Evolutionary conservation across 495 filamentous ascomycete genomes (phyloP), one percentile per base, ranked within the genome.

Genomic region (Aspergillus steynii): DNA sequence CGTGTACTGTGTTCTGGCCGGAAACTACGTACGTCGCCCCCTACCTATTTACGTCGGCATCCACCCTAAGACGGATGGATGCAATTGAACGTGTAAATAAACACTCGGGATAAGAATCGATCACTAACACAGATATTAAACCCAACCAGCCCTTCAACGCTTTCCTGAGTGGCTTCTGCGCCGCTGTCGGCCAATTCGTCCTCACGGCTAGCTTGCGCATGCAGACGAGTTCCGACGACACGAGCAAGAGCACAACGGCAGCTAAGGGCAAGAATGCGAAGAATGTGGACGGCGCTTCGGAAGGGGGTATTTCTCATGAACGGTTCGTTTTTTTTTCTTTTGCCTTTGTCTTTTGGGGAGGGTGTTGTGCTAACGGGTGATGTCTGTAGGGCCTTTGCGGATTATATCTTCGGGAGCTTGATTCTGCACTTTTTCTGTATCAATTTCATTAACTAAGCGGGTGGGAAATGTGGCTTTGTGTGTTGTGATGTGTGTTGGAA

Each of bases 361-460:
- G 27, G 46, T 34, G 48, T 14, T 20, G 20, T 61, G 32, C 47
- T 58, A 57, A 54, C 53, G 28, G 28, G 29, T 51, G 49, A 26
- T 29, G 42, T 15, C 54, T 65, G 60, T 65, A 95, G 94, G 72
- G 96, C 95, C 15, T 99, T 99, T 74, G 95, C 95, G 66, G 95
- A 99, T 82, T 99, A 88, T 68, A 87, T 98, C 62, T 91, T 97
- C 59, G 93, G 93, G 69, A 96, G 92, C 71, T 69, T 99, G 73
- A 90, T 99, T 68, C 77, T 99, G 74, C 95, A 99, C 81, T 96
- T 98, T 81, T 98, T 99, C 83, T 99, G 95, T 77, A 89, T 97
- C 66, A 98, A 99, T 81, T 99, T 99, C 74, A 98, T 99, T 80
- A 99, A 99, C 83, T 98, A 78, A 12, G 14, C 4, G 37, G 37